Conservation (phyloP, 2,329 filamentous ascomycete species). For the Lasiodiplodia citricola region DNA sequence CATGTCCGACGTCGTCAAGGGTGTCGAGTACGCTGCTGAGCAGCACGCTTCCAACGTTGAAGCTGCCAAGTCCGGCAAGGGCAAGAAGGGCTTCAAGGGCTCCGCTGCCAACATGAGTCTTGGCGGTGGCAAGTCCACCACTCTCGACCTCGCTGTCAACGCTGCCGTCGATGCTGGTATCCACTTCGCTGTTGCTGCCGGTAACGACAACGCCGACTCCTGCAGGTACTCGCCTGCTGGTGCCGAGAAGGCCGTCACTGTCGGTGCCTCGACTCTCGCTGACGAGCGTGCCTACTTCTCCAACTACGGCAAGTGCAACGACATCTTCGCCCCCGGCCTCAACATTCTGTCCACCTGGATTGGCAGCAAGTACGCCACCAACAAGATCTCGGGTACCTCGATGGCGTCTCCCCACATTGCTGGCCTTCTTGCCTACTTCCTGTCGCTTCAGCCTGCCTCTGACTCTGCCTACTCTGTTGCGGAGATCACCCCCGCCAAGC, state of each 20-base stretch:
- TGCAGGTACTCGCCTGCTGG: conserved; percentile 99
- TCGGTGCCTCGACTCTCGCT: conserved; percentile 89
- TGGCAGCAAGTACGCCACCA: conserved; percentile 91
- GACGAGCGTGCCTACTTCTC: conserved; percentile 99
- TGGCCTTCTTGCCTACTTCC: conserved; percentile 96
- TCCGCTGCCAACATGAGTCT: conserved; percentile 99
- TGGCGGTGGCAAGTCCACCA: conserved; percentile 92
- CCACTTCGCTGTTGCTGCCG: conserved; percentile 97
- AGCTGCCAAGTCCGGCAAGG: conserved; percentile 82
- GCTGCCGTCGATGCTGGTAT: conserved; percentile 89
- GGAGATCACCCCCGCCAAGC: conserved; percentile 87
- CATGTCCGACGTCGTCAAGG: conserved; percentile 99
- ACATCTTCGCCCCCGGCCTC: conserved; percentile 97
- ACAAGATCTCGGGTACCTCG: conserved; percentile 99
- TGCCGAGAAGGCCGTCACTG: conserved; percentile 88
- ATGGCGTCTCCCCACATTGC: conserved; percentile 98
- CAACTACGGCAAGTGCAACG: conserved; percentile 99
- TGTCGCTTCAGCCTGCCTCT: conserved; percentile 88
- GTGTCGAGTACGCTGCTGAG: conserved; percentile 91
- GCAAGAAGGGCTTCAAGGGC: conserved; percentile 96
- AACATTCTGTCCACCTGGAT: conserved; percentile 99
- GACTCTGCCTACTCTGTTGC: conserved; percentile 92
- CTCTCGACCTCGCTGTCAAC: conserved; percentile 91
- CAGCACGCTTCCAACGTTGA: conserved; percentile 77
- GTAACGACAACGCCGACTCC: conserved; percentile 98